Evolutionary conservation across 345 rosid genomes (phyloP), one percentile per base, ranked within the genome.

Genomic region (Populus tremula): DNA sequence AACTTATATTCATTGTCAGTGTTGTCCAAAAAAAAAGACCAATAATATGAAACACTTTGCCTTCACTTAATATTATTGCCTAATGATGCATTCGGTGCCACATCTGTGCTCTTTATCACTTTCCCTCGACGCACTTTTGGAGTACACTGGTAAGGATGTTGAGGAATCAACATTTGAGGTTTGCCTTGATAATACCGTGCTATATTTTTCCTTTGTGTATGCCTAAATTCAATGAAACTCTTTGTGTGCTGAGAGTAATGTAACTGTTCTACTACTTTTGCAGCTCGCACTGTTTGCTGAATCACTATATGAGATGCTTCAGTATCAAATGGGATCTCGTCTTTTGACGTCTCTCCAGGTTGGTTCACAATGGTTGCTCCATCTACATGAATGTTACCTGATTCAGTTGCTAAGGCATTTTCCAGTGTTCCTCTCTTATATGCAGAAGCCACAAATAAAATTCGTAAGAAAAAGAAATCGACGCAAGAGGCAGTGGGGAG

Each of bases 151-250:
- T 77, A 91, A 91, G 87, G 97, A 93, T 77, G 78, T 88, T 70
- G 98, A 96, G 63, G 98, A 96, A 85, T 88, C 97, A n/a, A 87
- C 94, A 80, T 92, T 93, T 86, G 98, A 93, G 97, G 99, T 91
- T 79, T 72, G 76, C 74, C 73, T 64, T 76, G 10, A 6, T 18
- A 53, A 18, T 6, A 53, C 23, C 2, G 10, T 53, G 59, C 6
- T 53, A 53, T 54, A 29, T 36, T 61, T 56, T 45, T 33, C 21
- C 41, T 69, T 73, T 12, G 17, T 77, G 73, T 27, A 35, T 70
- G 13, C 65, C 17, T 29, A 25, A 9, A 71, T 47, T 59, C 49
- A 3, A 20, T 54, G 70, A 8, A 23, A 5, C 13, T 41, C 25
- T 35, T 31, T 64, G 36, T 67, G 45, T 50, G 41, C 9, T 12